Conservation (phyloP, 1,139 yeast species). For the Candida dubliniensis region DNA sequence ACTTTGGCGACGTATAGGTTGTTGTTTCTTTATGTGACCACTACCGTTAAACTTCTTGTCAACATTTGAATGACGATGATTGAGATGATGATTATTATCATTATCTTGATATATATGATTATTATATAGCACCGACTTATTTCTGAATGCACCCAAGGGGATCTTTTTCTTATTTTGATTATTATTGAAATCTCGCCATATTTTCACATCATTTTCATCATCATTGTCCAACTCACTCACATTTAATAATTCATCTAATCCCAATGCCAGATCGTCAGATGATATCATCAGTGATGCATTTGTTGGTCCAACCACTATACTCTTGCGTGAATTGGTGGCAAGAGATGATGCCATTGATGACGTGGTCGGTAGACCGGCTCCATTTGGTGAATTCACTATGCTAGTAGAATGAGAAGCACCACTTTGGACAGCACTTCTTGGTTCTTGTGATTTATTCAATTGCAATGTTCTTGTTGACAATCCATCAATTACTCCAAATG, state of each 20-base stretch:
- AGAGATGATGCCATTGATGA: neutral
- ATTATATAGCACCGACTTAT: constrained; percentile 55
- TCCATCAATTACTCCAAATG: constrained; percentile 94
- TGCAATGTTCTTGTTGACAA: constrained; percentile 74
- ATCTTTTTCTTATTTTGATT: constrained; percentile 58
- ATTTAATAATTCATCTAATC: constrained; percentile 81
- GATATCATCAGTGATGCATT: constrained; percentile 6
- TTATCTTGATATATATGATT: constrained; percentile 17
- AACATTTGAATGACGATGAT: neutral
- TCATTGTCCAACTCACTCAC: constrained; percentile 86
- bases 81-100: constrained; percentile 8
- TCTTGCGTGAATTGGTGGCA: constrained; percentile 1
- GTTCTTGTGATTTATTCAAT: constrained; percentile 7
- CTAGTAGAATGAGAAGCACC: neutral
- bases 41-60: neutral
- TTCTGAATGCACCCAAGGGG: constrained; percentile 87
- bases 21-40: neutral
- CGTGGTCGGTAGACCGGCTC: neutral
- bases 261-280: constrained; percentile 58
- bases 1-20: neutral
- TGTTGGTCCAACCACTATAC: constrained; percentile 7
- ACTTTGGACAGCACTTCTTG: constrained; percentile 2
- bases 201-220: constrained; percentile 54
- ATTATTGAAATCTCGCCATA: constrained; percentile 55
- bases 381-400: neutral